phyloP scores from a whole-genome alignment of 2,329 filamentous ascomycete species.

The Boeremia exigua region DNA sequence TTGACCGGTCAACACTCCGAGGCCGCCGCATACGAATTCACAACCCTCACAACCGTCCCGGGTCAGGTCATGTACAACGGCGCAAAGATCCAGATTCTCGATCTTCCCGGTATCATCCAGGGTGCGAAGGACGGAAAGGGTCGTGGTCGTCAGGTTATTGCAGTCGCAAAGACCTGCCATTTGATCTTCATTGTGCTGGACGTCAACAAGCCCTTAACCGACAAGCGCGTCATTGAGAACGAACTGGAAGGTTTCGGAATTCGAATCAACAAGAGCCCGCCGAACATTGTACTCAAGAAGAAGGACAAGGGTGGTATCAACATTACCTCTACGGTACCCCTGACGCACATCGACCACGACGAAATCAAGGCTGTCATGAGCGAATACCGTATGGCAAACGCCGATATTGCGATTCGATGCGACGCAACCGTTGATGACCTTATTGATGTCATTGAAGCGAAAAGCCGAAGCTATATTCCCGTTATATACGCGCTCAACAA shows the following conservation, averaged over 20 bases:
- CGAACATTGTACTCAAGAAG: slow-evolving; percentile 99
- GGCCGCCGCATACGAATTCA: slow-evolving; percentile 97
- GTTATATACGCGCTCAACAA: slow-evolving; percentile 99
- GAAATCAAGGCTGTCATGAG: slow-evolving; percentile 98
- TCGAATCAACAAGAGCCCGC: slow-evolving; percentile 93
- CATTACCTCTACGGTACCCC: slow-evolving; percentile 91
- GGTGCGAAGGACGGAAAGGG: slow-evolving; percentile 98
- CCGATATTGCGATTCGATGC: slow-evolving; percentile 96
- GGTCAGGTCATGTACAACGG: slow-evolving; percentile 97
- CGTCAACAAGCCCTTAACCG: slow-evolving; percentile 96
- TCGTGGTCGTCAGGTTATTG: slow-evolving; percentile 97
- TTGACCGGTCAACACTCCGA: slow-evolving; percentile 97
- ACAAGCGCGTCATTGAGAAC: slow-evolving; percentile 93
- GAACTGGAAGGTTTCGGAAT: slow-evolving; percentile 98
- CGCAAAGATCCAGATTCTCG: slow-evolving; percentile 96
- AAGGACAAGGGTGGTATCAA: slow-evolving; percentile 98
- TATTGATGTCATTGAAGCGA: slow-evolving; percentile 94
- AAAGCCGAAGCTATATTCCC: slow-evolving; percentile 95
- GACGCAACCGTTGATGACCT: slow-evolving; percentile 97
- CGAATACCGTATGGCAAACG: slow-evolving; percentile 95
- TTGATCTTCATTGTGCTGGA: slow-evolving; percentile 98
- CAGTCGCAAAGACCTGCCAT: slow-evolving; percentile 97
- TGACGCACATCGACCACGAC: slow-evolving; percentile 91
- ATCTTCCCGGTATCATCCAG: slow-evolving; percentile 98
- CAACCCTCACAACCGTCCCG: slow-evolving; percentile 94